Conservation (phyloP, 2,329 filamentous ascomycete species). For the Xylariales sp. region DNA sequence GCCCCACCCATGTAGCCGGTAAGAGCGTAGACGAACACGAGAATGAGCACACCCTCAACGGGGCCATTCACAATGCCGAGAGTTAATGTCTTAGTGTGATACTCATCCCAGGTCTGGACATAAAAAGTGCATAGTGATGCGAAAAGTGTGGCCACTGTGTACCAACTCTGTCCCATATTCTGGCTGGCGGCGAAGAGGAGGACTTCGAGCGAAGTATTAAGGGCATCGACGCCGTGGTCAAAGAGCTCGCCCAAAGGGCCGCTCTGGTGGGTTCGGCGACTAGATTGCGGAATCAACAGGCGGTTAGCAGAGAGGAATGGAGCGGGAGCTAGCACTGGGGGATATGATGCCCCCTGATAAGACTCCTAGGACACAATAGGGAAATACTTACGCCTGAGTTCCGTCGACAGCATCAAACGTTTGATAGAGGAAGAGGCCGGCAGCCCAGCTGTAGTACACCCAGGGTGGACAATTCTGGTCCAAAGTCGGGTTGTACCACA, state of each 20-base stretch:
- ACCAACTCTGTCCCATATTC: constrained; percentile 91
- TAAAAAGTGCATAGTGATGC: constrained; percentile 92
- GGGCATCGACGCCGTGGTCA: constrained; percentile 93
- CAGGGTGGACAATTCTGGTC: constrained; percentile 90
- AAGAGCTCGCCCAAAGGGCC: constrained; percentile 94
- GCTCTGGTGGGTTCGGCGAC: constrained; percentile 83
- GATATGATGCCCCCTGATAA: no score
- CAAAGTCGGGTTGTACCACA: constrained; percentile 94
- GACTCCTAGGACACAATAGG: not conserved
- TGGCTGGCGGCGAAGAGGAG: constrained; percentile 88
- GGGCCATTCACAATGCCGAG: constrained; percentile 90
- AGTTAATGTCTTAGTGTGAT: constrained; percentile 93
- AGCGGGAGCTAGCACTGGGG: no score
- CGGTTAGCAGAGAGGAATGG: no score
- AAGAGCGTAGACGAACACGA: constrained; percentile 75
- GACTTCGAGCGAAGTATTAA: constrained; percentile 92
- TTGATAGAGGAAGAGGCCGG: constrained; percentile 92
- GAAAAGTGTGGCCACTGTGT: constrained; percentile 78
- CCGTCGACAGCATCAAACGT: constrained; percentile 98
- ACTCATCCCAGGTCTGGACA: constrained; percentile 98
- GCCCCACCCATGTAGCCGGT: constrained; percentile 84
- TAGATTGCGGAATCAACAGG: constrained; percentile 32
- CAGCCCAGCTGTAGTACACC: constrained; percentile 91
- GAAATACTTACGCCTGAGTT: constrained; percentile 70
- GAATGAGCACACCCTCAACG: constrained; percentile 86